Percentiles rank a stretch among this genome's conserved stretches.
phyloP scores from a whole-genome alignment of 1,139 yeast species.

The Protomyces arabidopsidicola region DNA sequence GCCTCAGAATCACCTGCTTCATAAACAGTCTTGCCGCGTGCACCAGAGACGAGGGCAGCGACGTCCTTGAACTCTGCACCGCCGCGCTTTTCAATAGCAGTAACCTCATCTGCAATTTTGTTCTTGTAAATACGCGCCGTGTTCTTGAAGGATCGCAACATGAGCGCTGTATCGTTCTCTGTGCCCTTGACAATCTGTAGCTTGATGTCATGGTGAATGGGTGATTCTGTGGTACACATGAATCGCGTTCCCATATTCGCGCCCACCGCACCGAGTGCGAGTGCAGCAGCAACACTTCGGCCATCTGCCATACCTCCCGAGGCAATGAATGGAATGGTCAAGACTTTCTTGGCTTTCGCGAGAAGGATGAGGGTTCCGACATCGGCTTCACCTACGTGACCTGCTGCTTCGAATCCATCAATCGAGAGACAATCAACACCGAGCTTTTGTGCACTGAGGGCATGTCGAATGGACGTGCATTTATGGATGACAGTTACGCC shows the following conservation, averaged over 20 bases:
- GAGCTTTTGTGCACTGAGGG: conserved; percentile 38
- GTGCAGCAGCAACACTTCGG: conserved; percentile 40
- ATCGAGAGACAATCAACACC: conserved; percentile 41
- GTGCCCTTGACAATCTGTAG: conserved; percentile 38
- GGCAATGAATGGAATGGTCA: conserved; percentile 40
- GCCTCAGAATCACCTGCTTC: conserved; percentile 38
- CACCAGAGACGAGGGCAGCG: conserved; percentile 38
- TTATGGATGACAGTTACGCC: conserved; percentile 40
- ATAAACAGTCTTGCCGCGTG: conserved; percentile 38
- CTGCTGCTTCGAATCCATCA: conserved; percentile 42
- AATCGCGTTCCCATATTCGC: conserved; percentile 42
- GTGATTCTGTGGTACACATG: conserved; percentile 40
- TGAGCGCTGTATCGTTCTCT: conserved; percentile 39
- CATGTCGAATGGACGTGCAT: conserved; percentile 39
- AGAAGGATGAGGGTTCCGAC: conserved; percentile 38
- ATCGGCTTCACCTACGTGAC: conserved; percentile 43
- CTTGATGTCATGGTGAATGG: conserved; percentile 39
- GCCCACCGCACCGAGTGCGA: conserved; percentile 40
- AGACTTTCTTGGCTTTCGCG: conserved; percentile 37
- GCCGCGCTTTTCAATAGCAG: conserved; percentile 35
- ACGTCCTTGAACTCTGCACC: conserved; percentile 37
- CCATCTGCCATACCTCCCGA: conserved; percentile 43
- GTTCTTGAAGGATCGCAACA: conserved; percentile 39
- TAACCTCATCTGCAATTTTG: conserved; percentile 38
- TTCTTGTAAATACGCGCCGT: conserved; percentile 40